Evolutionary conservation across 495 filamentous ascomycete species (phyloP).

Genomic region (Zalerion maritima): DNA sequence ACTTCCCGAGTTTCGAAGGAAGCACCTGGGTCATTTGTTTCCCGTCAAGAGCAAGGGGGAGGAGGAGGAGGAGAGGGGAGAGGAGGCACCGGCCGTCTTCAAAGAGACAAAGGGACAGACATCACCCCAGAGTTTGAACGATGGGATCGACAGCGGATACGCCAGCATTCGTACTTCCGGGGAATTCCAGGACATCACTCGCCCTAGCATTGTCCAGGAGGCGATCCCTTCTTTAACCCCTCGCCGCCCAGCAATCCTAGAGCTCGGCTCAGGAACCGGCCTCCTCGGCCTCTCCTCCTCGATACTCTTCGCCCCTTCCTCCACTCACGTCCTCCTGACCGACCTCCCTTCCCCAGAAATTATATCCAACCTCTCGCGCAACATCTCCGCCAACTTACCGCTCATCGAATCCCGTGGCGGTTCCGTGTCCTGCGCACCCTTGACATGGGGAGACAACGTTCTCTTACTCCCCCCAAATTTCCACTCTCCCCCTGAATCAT

Average conservation of each 20-base stretch:
- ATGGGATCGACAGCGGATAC: no score
- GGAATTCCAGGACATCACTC: no score
- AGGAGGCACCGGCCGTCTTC: no score
- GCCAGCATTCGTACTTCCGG: no score
- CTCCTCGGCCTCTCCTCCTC: slow-evolving; percentile 41
- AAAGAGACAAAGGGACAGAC: no score
- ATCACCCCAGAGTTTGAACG: no score
- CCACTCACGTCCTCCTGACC: slow-evolving; percentile 25
- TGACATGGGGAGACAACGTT: slow-evolving; percentile 26
- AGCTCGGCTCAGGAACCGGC: slow-evolving; percentile 52
- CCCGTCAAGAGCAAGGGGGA: not conserved
- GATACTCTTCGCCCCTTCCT: slow-evolving; percentile 27
- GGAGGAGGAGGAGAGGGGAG: no score
- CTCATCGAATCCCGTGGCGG: slow-evolving; percentile 21
- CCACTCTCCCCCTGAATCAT: not conserved
- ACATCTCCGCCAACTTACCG: slow-evolving; percentile 21
- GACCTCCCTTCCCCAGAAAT: slow-evolving; percentile 32
- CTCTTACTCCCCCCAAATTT: slow-evolving; percentile 2
- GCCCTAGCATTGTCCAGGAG: no score
- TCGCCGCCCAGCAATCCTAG: slow-evolving; percentile 24
- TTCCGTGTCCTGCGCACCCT: slow-evolving; percentile 16
- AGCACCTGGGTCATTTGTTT: slow-evolving; percentile 24
- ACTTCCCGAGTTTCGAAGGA: slow-evolving; percentile 31
- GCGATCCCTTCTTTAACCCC: slow-evolving; percentile 2
- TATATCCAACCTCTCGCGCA: slow-evolving; percentile 27